These are phyloP conservation scores for Fusarium floridanum DNA, from an alignment of 2,329 filamentous ascomycete species.

Conservation along the genomic window DNA sequence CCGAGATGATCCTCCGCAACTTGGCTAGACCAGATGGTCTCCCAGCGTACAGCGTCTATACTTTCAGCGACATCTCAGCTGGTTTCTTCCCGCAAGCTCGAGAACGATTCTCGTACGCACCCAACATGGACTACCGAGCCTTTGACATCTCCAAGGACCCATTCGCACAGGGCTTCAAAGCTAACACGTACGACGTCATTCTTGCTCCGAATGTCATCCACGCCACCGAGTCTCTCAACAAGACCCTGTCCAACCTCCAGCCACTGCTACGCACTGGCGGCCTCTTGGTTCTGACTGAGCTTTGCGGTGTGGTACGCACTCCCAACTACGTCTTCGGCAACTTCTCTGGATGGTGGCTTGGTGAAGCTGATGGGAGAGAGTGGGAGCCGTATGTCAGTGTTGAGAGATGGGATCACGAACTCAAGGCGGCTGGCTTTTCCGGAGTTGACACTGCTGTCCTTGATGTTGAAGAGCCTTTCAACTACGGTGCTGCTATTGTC, in stretches of 20 bases:
- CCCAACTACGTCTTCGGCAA: constrained; percentile 46
- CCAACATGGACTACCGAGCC: constrained; percentile 39
- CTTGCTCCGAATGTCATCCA: constrained; percentile 49
- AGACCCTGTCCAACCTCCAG: constrained; percentile 40
- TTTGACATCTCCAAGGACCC: constrained; percentile 52
- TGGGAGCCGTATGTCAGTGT: constrained; percentile 44
- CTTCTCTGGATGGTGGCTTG: constrained; percentile 53
- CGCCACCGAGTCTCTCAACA: constrained; percentile 42
- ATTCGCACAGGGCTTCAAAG: constrained; percentile 46
- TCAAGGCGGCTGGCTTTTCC: constrained; percentile 44
- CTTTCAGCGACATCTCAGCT: constrained; percentile 48
- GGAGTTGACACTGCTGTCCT: constrained; percentile 11
- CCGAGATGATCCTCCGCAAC: constrained; percentile 43
- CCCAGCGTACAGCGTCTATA: constrained; percentile 36
- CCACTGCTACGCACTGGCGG: constrained; percentile 35
- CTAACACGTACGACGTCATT: constrained; percentile 46
- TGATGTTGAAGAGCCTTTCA: neutral
- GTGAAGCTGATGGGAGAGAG: constrained; percentile 40
- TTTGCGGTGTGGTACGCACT: neutral
- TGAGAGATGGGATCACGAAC: constrained; percentile 44
- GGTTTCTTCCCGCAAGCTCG: constrained; percentile 47
- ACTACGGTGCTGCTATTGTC: neutral
- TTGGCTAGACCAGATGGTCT: constrained; percentile 4
- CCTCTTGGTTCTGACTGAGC: neutral
- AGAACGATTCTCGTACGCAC: constrained; percentile 32